Evolutionary conservation across 2,329 filamentous ascomycete species (phyloP).

Genomic region (Trichoderma atroviride): DNA sequence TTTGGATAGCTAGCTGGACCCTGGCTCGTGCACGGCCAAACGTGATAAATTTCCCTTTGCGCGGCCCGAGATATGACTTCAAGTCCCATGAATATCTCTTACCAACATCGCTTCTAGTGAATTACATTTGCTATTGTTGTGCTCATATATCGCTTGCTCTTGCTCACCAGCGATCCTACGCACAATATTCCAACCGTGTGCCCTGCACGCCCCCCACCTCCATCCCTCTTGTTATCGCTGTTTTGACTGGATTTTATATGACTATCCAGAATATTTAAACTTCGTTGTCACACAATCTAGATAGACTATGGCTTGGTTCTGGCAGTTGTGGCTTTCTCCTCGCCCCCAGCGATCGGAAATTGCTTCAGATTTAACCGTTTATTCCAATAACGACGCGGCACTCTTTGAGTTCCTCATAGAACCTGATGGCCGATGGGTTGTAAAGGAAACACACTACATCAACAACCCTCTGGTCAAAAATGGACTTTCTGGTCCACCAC

Average conservation of each 20-base stretch:
- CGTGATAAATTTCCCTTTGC: background rate
- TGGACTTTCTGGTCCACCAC: constrained; percentile 13
- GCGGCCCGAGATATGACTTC: background rate
- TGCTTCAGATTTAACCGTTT: background rate
- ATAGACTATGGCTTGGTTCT: background rate
- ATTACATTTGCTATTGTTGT: background rate
- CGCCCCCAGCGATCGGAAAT: constrained; percentile 8
- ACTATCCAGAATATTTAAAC: background rate
- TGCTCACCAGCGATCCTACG: background rate
- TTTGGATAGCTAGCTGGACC: background rate
- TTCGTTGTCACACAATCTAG: background rate
- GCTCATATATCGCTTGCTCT: background rate
- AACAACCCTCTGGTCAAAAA: background rate
- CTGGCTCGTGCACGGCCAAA: background rate
- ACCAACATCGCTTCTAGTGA: background rate
- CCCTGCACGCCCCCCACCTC: background rate
- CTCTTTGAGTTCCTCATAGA: constrained; percentile 21
- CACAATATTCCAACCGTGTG: background rate
- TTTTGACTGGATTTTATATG: background rate
- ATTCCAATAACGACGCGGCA: constrained; percentile 1
- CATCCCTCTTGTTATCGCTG: background rate
- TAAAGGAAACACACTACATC: constrained; percentile 15
- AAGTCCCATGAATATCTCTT: background rate
- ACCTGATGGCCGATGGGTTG: constrained; percentile 12
- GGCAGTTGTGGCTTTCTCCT: constrained; percentile 20